phyloP scores from a whole-genome alignment of 352 stramenopile species.

The Peronospora belbahrii region DNA sequence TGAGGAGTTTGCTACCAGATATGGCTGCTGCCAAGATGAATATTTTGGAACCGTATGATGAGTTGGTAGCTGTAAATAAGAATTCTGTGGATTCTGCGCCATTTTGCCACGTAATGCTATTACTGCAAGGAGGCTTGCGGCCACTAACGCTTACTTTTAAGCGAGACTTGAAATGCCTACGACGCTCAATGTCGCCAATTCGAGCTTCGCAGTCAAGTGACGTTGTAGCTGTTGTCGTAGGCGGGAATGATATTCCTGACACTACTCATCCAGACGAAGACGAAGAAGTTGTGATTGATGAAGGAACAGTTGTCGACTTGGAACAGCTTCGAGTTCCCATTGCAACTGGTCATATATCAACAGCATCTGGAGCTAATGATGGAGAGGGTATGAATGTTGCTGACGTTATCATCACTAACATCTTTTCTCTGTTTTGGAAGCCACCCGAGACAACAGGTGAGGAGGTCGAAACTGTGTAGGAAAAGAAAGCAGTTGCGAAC shows the following conservation, averaged over 20 bases:
- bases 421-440: constrained; percentile 82
- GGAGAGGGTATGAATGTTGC: constrained; percentile 53
- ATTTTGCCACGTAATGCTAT: constrained; percentile 76
- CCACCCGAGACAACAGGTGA: constrained; percentile 29
- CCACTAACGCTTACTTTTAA: constrained; percentile 75
- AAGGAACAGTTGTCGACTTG: constrained; percentile 18
- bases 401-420: constrained; percentile 77
- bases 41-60: constrained; percentile 52
- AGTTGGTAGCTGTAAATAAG: constrained; percentile 74
- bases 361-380: not conserved
- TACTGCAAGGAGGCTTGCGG: constrained; percentile 70
- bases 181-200: constrained; percentile 1
- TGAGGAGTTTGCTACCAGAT: constrained; percentile 47
- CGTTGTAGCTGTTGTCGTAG: constrained; percentile 1
- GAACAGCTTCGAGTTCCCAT: constrained; percentile 16
- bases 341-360: not conserved
- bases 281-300: constrained; percentile 52
- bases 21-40: constrained; percentile 45
- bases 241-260: constrained; percentile 2
- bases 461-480: constrained; percentile 38
- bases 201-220: constrained; percentile 2
- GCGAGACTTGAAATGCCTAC: constrained; percentile 19
- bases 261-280: constrained; percentile 41
- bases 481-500: not conserved
- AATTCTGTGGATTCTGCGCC: constrained; percentile 52